Percentiles rank a stretch among this genome's conserved stretches.
phyloP scores from a whole-genome alignment of 495 filamentous ascomycete genomes.

The Talaromyces liani region DNA sequence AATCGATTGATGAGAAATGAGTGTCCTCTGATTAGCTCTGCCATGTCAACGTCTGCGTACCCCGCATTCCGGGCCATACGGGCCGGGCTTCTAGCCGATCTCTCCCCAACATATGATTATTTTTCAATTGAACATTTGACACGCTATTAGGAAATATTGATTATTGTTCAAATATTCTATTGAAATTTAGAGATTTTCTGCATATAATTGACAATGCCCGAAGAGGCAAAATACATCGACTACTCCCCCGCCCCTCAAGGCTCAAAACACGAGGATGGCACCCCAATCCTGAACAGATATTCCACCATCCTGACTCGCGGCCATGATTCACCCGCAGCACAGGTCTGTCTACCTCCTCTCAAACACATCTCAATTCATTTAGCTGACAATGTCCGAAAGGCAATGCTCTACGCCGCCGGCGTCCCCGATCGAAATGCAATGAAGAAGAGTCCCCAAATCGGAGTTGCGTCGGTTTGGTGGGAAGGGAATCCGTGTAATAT shows the following conservation, averaged over 20 bases:
- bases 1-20: neutral
- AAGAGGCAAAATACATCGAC: constrained; percentile 54
- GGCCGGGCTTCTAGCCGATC: neutral
- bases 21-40: neutral
- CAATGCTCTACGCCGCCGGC: constrained; percentile 94
- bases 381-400: constrained; percentile 38
- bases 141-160: too few relatives aligned
- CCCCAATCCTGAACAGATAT: constrained; percentile 60
- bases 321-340: constrained; percentile 91
- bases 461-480: constrained; percentile 91
- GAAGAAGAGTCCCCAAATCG: constrained; percentile 87
- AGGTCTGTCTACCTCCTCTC: constrained; percentile 42
- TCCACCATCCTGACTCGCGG: constrained; percentile 66
- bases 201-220: neutral
- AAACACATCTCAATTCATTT: neutral
- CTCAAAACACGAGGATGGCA: constrained; percentile 51
- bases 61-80: neutral
- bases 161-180: too few relatives aligned
- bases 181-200: neutral
- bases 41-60: neutral
- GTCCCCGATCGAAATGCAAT: constrained; percentile 77
- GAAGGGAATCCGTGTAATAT: constrained; percentile 91
- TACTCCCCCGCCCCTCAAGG: constrained; percentile 52
- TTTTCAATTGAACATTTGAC: neutral
- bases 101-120: neutral